Evolutionary conservation across 169 alveolate species (phyloP).

Genomic region (Sarcocystis neurona): DNA sequence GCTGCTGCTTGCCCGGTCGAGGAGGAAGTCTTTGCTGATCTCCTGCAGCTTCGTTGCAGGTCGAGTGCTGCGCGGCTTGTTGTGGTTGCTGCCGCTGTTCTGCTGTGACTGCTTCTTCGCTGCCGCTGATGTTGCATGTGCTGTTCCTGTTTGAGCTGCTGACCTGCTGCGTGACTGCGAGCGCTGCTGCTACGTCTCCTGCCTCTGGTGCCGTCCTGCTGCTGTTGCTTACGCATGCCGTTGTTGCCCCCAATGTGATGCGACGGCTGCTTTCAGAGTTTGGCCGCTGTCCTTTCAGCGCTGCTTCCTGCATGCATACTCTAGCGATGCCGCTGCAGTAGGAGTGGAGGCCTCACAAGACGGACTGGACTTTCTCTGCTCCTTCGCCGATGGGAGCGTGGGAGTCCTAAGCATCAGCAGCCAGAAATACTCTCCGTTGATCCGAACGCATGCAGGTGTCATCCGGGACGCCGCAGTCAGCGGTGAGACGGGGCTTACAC

Average conservation of each 20-base stretch:
- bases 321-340: constrained; percentile 85
- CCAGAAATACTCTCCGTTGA: constrained; percentile 81
- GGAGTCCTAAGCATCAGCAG: constrained; percentile 82
- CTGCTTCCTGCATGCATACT: constrained; percentile 81
- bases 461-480: constrained; percentile 70
- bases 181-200: too few relatives aligned
- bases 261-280: constrained; percentile 60
- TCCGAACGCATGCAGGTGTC: constrained; percentile 87
- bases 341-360: constrained; percentile 86
- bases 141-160: too few relatives aligned
- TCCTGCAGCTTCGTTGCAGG: too few relatives aligned
- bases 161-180: too few relatives aligned
- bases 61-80: too few relatives aligned
- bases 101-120: too few relatives aligned
- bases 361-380: constrained; percentile 86
- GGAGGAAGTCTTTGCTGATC: too few relatives aligned
- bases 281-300: constrained; percentile 89
- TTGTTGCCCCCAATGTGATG: neutral
- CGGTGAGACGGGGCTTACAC: too few relatives aligned
- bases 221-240: neutral
- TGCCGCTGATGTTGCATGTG: too few relatives aligned
- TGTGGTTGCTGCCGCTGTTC: too few relatives aligned
- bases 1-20: too few relatives aligned
- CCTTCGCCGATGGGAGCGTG: constrained; percentile 84
- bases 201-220: too few relatives aligned